phyloP scores from a whole-genome alignment of 2,329 filamentous ascomycete genomes.

The Botrytis hyacinthi region DNA sequence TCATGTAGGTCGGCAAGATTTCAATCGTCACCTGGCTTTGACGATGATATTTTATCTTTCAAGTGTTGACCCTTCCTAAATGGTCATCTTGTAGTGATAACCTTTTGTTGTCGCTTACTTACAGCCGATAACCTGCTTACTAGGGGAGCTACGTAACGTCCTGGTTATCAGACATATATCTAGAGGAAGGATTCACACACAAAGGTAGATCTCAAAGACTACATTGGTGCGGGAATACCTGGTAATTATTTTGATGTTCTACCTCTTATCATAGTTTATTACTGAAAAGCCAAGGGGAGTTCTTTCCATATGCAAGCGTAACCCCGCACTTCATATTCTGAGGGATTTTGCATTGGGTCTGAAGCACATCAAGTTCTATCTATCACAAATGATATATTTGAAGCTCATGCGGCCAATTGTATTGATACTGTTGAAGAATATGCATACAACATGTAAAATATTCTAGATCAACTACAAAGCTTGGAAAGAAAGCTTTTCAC shows the following conservation, averaged over 20 bases:
- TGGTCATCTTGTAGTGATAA: neutral
- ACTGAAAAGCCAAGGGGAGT: neutral
- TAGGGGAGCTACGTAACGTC: neutral
- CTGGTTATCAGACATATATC: neutral
- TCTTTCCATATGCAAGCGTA: neutral
- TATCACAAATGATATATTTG: neutral
- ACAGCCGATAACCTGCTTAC: neutral
- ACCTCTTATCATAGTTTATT: neutral
- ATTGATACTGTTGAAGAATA: neutral
- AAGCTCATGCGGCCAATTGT: neutral
- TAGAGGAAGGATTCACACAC: neutral
- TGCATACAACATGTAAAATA: neutral
- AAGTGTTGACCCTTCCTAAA: constrained; percentile 8
- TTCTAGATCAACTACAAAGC: neutral
- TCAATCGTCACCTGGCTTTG: neutral
- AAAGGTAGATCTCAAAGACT: neutral
- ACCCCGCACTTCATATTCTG: neutral
- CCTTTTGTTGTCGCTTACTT: neutral
- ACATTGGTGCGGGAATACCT: neutral
- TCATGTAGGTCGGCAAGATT: neutral
- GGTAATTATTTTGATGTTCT: neutral
- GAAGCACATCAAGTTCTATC: neutral
- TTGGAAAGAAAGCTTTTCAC: neutral
- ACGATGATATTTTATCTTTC: neutral
- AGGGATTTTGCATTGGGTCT: neutral